Base-by-base conservation (phyloP, 2,329 filamentous ascomycete species). In the Diaporthe sp. region DNA sequence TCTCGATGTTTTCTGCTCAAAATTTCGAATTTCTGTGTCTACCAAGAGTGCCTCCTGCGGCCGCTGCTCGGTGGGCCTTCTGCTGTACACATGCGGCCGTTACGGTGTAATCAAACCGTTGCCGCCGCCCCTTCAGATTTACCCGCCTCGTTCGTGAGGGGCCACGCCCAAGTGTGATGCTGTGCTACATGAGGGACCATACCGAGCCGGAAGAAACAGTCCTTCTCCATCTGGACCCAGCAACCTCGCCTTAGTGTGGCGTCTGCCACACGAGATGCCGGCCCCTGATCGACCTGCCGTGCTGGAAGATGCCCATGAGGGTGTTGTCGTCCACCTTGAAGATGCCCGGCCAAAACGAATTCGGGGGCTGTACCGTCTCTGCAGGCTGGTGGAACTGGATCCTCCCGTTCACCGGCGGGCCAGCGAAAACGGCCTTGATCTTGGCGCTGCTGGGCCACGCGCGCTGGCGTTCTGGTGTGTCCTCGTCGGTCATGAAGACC, bases 401-500 rank as follows among this genome's bases (percentile, higher is more conserved):
- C 7, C 28, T 37, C 7, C 78, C 78, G 15, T 79, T 53, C 3
- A 72, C 34, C 15, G 47, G 63, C 57, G 72, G 60, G 17, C 57
- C 72, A 3, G 75, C 74, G 44, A 86, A 86, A 0, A 85, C 82
- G 2, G 81, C 82, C 78, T 87, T 87, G 71, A 87, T 82, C 6
- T 82, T 81, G 0, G 86, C 85, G 61, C 84, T 81, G 37, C 81
- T 78, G 1, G 85, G 84, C 86, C 86, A 87, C 8, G 80, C 78
- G 31, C 82, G 81, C 68, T 53, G 25, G 17, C 78, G 74, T 22
- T 73, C 47, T 1, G 71, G 58, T 0, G 83, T 78, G 68, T 87
- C 85, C 78, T 87, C 86, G 75, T 87, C 86, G 1, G 85, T 86
- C 86, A 87, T 87, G 78, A 87, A 88, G 9, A 87, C 83, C 1